phyloP scores from a whole-genome alignment of 768 basidiomycete species.

The Roridomyces roridus region DNA sequence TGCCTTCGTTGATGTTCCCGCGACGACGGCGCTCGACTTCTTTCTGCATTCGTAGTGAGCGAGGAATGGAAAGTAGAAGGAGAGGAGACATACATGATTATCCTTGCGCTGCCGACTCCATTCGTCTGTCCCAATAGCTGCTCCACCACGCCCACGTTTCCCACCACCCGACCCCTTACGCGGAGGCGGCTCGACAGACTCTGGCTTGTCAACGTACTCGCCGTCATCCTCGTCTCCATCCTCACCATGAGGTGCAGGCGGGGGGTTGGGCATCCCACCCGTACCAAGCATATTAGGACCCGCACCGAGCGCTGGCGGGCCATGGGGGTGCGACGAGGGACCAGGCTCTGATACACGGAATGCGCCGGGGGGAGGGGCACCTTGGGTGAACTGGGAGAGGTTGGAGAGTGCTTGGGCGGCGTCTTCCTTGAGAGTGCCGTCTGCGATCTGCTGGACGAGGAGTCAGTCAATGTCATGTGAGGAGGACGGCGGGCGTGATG shows the following conservation, averaged over 20 bases:
- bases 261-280: conserved; percentile 52
- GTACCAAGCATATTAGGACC: conserved; percentile 34
- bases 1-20: conserved; percentile 96
- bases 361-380: conserved; percentile 43
- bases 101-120: conserved; percentile 84
- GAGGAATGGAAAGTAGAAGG: neutral
- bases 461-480: conserved; percentile 22
- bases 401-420: conserved; percentile 33
- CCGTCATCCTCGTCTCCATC: conserved; percentile 38
- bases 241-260: conserved; percentile 21
- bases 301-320: conserved; percentile 67
- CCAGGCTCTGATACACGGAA: conserved; percentile 70
- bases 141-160: conserved; percentile 59
- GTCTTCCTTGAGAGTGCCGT: conserved; percentile 32
- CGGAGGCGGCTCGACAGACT: conserved; percentile 30
- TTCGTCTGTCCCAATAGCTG: conserved; percentile 76
- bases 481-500: conserved; percentile 42
- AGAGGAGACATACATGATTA: conserved; percentile 66
- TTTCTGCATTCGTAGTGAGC: conserved; percentile 66
- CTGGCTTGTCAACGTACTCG: conserved; percentile 31
- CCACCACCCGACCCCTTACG: conserved; percentile 38
- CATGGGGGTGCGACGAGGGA: conserved; percentile 75
- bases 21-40: conserved; percentile 95
- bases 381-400: conserved; percentile 36
- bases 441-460: conserved; percentile 20